These are phyloP conservation scores for Fusarium sp. DNA, from an alignment of 2,329 filamentous ascomycete genomes.

Conservation along the genomic window DNA sequence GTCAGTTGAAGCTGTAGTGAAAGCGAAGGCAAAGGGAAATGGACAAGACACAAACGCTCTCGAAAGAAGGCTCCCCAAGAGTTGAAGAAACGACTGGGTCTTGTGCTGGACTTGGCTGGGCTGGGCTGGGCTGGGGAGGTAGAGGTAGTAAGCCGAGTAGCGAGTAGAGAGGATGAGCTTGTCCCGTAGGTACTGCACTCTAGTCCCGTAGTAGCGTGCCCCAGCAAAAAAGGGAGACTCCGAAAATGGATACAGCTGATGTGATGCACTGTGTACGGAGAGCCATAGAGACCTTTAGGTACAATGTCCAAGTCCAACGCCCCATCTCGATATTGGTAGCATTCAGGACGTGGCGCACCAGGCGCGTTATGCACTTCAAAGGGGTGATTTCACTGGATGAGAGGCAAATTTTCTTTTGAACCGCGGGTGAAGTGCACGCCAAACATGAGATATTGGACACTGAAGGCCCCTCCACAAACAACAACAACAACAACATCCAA, in stretches of 20 bases:
- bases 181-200: background rate
- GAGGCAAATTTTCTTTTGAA: background rate
- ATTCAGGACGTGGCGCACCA: constrained; percentile 27
- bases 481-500: background rate
- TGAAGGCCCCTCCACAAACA: background rate
- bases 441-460: background rate
- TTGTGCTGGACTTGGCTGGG: constrained; percentile 30
- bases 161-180: background rate
- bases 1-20: constrained; percentile 32
- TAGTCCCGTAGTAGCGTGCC: constrained; percentile 29
- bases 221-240: constrained; percentile 36
- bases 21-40: constrained; percentile 28
- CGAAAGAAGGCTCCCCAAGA: constrained; percentile 36
- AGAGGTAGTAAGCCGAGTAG: constrained; percentile 29
- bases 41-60: constrained; percentile 31
- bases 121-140: constrained; percentile 23
- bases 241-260: constrained; percentile 29
- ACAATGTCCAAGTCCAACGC: constrained; percentile 39
- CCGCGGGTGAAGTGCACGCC: background rate
- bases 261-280: constrained; percentile 38
- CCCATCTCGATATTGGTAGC: constrained; percentile 37
- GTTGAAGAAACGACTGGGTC: constrained; percentile 42
- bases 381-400: constrained; percentile 22
- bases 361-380: constrained; percentile 22
- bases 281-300: background rate